These are phyloP conservation scores for Scenedesmus sp. DNA, from an alignment of 163 green algal species.

Conservation along the genomic window DNA sequence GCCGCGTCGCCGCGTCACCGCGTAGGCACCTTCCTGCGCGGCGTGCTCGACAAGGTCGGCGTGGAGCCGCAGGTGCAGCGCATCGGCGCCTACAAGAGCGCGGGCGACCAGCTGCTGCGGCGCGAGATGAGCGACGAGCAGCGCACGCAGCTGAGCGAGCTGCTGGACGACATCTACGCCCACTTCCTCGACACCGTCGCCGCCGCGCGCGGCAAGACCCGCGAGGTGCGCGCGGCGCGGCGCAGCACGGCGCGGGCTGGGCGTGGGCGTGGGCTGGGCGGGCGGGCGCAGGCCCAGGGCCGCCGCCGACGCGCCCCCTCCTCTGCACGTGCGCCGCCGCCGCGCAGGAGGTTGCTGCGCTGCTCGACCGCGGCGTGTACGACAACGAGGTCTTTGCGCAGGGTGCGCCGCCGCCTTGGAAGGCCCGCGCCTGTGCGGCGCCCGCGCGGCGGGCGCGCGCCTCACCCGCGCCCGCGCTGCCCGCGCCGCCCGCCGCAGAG, in stretches of 20 bases:
- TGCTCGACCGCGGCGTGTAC: conserved; percentile 86
- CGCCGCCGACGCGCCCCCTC: neutral
- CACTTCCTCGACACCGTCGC: conserved; percentile 74
- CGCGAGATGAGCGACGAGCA: conserved; percentile 89
- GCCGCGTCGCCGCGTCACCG: conserved; percentile 58
- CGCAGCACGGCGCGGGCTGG: too few species aligned
- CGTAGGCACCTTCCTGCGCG: conserved; percentile 86
- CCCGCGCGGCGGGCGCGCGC: too few species aligned
- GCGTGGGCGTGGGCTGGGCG: too few species aligned
- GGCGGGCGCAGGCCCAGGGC: too few species aligned
- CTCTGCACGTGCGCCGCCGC: neutral
- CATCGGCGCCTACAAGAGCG: conserved; percentile 92
- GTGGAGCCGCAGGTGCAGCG: conserved; percentile 87
- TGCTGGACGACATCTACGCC: conserved; percentile 89
- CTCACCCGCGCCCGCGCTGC: too few species aligned
- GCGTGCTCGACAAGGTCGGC: conserved; percentile 92
- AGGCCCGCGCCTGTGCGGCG: conserved; percentile 48
- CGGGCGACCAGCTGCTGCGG: conserved; percentile 94
- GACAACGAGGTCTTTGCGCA: conserved; percentile 72
- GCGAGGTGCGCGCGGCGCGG: conserved; percentile 50
- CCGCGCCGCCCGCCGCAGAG: too few species aligned
- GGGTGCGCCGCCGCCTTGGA: too few species aligned
- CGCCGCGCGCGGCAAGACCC: conserved; percentile 59
- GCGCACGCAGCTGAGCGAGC: conserved; percentile 83
- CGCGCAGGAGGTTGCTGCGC: conserved; percentile 66